Evolutionary conservation across 1,139 yeast genomes (phyloP), one percentile per base, ranked within the genome.

Genomic region (Candida labiduridarum): DNA sequence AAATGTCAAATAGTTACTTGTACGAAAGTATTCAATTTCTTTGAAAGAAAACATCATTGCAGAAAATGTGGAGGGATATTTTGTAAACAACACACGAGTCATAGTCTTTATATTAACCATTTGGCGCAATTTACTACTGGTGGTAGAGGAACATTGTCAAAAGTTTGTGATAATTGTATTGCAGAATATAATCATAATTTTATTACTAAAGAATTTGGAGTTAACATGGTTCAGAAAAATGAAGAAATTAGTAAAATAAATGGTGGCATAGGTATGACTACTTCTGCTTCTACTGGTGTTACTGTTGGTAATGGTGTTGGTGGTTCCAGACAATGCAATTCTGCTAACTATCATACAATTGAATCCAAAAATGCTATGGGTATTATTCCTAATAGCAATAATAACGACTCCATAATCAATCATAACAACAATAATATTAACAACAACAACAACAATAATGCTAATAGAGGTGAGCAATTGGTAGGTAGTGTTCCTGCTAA

Each of bases 41-140:
- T 89, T 66, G 96, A 91, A 59, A 80, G 98, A 55, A 83, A 95
- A 52, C 98, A 92, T 64, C 98, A 92, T 69, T 92, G 98, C 65
- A 80, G 98, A 47, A 86, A 89, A 62, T 92, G 98, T 71, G 98
- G 98, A 16, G 96, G 90, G 30, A 81, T 92, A 12, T 92, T 87
- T 63, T 92, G 98, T 68, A 85, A 85, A 47, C 87, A 84, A 51
- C 84, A 83, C 56, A 73, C 84, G 8, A 71, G 76, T 30, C 84
- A 82, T 60, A 79, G 65, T 55, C 65, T 81, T 35, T 81, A 81
- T 60, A 78, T 92, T 54, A 92, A 90, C 61, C 76, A 78, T 47
- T 70, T 82, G 59, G 94, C 96, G 27, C 80, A 85, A 62, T 83
- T 88, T 69, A 81, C 89, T 49, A 81, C 90, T 53, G 94, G 91